Evolutionary conservation across 805 yeast species (phyloP), one percentile per base, ranked within the genome.

Genomic region (Candida vartiovaarae): DNA sequence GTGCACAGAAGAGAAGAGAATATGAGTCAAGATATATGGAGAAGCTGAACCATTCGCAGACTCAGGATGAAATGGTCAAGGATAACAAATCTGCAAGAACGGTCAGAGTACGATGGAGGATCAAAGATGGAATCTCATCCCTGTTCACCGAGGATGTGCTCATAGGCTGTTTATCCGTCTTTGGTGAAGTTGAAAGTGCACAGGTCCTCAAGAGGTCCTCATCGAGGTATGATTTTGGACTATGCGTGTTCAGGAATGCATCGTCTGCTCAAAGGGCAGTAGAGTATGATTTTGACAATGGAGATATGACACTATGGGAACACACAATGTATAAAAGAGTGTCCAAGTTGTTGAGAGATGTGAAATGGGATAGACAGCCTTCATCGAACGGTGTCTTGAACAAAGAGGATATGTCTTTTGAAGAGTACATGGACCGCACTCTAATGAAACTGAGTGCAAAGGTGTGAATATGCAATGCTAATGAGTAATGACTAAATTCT

Each of bases 51-150:
- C 34, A 25, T 25, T 9, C 23, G 27, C 11, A 28, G 28, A 28
- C 10, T 8, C 39, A 24, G 25, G 27, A 8, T 31, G 31, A 11
- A 31, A 44, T n/a, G n/a, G 25, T 27, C 8, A 38, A 43, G 15
- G 10, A 32, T 8, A 9, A 38, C 15, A 15, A 36, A 27, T 26
- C 31, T 27, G 15, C 23, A 11, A 43, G 49, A 30, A 45, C 52
- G 2, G 52, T 58, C 3, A 42, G 34, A 15, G 55, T 56, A 1
- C 46, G 41, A 33, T 58, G 62, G 62, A 56, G 47, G 34, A 33
- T 31, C 5, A 57, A 54, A 40, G 46, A 47, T 27, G 55, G 51
- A 1, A 50, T 57, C 10, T 40, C 55, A 2, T 53, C 52, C 2
- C 30, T 53, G 1, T 55, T 55, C 40, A 47, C 53, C 1, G 39